Evolutionary conservation across 2,329 filamentous ascomycete species (phyloP), one percentile per base, ranked within the genome.

Genomic region (Lachnellula hyalina): DNA sequence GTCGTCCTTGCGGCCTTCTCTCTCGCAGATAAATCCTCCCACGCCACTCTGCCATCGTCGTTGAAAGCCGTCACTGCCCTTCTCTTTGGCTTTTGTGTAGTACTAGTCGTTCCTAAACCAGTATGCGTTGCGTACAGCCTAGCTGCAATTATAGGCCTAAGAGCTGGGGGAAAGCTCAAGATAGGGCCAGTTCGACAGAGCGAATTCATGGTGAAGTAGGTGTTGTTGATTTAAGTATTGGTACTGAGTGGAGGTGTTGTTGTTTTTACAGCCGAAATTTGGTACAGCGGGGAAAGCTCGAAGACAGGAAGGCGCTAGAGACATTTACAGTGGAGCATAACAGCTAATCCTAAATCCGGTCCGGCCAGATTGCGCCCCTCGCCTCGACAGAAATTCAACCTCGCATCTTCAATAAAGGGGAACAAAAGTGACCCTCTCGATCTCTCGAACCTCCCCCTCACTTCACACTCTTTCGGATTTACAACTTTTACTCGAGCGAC

Each of bases 1-100:
- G 90, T 93, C 8, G 90, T 89, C 40, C 93, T 82, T 23, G 87
- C 87, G 2, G 85, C 84, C 71, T 96, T 96, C 70, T 96, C 93
- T 47, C 75, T 75, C 0, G 74, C 75, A 0, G 86, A 90, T 2
- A 97, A 80, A 52, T 94, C 79, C 3, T 76, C 79, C 93, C 93
- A 97, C 4, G 84, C 83, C 1, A 96, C 84, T 60, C 81, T 79
- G 7, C 93, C 93, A 66, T 90, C 87, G 64, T 96, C 93, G 64
- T 90, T 94, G 66, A 92, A 85, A 0, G 93, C 82, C 0, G 91
- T 96, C 25, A 96, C 84, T 40, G 84, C 79, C 66, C 81, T 85
- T 52, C 89, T 80, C 60, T 78, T 81, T 25, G 84, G 69, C 21
- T 64, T 58, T 50, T 64, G 58, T 38, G 65, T 56, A 35, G 69